A percentile compares a stretch with the other conserved stretches of the same genome.
phyloP scores from a whole-genome alignment of 2,329 filamentous ascomycete genomes.

The Cadophora luteo-olivacea region DNA sequence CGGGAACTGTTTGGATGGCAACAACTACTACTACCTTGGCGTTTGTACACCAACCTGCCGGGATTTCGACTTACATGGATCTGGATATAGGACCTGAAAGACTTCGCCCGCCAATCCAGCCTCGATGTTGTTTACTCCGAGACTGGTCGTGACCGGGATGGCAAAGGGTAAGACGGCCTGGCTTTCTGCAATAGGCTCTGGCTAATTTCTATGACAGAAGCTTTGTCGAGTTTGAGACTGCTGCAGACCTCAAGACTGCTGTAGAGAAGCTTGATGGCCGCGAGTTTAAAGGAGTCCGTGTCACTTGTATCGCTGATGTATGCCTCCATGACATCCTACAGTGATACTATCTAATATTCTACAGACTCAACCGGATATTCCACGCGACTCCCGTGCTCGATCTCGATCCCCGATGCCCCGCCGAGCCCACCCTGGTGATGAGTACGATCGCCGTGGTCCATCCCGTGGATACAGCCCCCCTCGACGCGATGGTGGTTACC shows the following conservation, averaged over 20 bases:
- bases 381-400: conserved; percentile 66
- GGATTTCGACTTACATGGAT: conserved; percentile 76
- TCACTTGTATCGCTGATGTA: conserved; percentile 90
- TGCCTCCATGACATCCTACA: conserved; percentile 42
- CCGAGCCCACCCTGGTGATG: conserved; percentile 75
- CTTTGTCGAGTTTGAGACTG: conserved; percentile 97
- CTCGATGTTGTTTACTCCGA: conserved; percentile 98
- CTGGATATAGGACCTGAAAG: conserved; percentile 96
- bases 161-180: conserved; percentile 77
- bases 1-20: conserved; percentile 41
- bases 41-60: conserved; percentile 41
- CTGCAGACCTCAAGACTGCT: conserved; percentile 84
- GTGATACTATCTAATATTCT: conserved; percentile 42
- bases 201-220: conserved; percentile 54
- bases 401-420: conserved; percentile 79
- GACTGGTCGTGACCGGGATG: conserved; percentile 88
- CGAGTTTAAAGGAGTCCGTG: conserved; percentile 89
- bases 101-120: conserved; percentile 96
- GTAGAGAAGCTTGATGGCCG: conserved; percentile 93
- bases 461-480: conserved; percentile 87
- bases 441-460: conserved; percentile 84
- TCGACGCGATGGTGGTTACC: conserved; percentile 79
- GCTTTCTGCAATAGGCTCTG: conserved; percentile 8
- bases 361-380: conserved; percentile 81
- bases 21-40: conserved; percentile 39